Percentiles rank a stretch among this genome's conserved stretches.
phyloP scores from a whole-genome alignment of 805 yeast genomes.

The Yamadazyma insecticola region DNA sequence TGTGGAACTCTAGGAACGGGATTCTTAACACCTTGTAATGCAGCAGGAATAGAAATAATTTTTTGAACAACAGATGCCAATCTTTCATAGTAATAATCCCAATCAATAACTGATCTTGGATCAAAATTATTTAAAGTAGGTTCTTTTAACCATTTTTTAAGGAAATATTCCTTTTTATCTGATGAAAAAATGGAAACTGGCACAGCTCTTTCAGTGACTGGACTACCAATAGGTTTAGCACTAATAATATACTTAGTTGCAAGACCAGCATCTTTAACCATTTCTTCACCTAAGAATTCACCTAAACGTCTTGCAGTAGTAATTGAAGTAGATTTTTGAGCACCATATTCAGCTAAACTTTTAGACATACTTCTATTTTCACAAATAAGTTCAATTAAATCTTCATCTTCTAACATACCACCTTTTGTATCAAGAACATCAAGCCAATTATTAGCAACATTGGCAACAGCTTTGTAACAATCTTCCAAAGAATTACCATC shows the following conservation, averaged over 20 bases:
- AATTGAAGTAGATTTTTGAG: slow-evolving; percentile 90
- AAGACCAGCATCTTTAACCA: slow-evolving; percentile 94
- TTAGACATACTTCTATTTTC: slow-evolving; percentile 96
- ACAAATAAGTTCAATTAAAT: slow-evolving; percentile 88
- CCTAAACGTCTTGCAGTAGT: slow-evolving; percentile 93
- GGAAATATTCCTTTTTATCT: slow-evolving; percentile 70
- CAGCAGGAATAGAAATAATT: slow-evolving; percentile 96
- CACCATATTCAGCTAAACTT: slow-evolving; percentile 80
- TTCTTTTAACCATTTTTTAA: slow-evolving; percentile 86
- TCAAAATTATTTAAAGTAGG: slow-evolving; percentile 74
- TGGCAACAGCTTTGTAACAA: slow-evolving; percentile 87
- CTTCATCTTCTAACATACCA: slow-evolving; percentile 84
- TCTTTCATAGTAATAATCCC: slow-evolving; percentile 90
- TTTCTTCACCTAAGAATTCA: slow-evolving; percentile 91
- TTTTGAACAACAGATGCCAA: slow-evolving; percentile 91
- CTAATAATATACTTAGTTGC: slow-evolving; percentile 94
- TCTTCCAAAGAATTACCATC: slow-evolving; percentile 75
- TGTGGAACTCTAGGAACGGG: slow-evolving; percentile 94
- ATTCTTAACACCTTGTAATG: slow-evolving; percentile 77
- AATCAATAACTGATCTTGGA: slow-evolving; percentile 84
- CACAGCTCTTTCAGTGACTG: slow-evolving; percentile 93
- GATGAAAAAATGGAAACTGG: slow-evolving; percentile 96
- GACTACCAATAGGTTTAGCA: slow-evolving; percentile 73
- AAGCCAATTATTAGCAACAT: slow-evolving; percentile 92
- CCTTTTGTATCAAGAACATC: slow-evolving; percentile 91